Evolutionary conservation across 2,329 filamentous ascomycete species (phyloP).

Genomic region (Graphium sp.): DNA sequence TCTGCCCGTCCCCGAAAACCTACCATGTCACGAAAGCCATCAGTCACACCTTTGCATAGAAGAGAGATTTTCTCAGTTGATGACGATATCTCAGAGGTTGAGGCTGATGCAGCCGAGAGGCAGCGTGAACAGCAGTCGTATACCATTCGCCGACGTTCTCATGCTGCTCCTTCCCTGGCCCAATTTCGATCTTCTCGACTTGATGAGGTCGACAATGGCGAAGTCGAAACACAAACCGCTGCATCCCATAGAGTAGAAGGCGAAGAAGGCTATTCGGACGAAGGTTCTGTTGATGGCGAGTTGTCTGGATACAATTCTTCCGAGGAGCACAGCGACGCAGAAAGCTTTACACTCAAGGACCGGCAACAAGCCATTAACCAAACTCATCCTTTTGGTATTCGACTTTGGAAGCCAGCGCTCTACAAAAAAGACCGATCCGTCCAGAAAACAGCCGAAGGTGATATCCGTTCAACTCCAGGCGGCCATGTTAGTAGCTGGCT

Average conservation of each 20-base stretch:
- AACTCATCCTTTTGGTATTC: constrained; percentile 95
- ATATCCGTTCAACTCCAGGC: constrained; percentile 90
- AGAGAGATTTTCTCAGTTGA: constrained; percentile 84
- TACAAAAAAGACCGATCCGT: constrained; percentile 98
- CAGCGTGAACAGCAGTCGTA: constrained; percentile 18
- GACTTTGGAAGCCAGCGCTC: constrained; percentile 94
- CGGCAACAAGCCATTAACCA: constrained; percentile 96
- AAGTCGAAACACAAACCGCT: constrained; percentile 9
- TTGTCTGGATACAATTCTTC: no score
- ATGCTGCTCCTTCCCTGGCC: constrained; percentile 16
- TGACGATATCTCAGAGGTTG: constrained; percentile 69
- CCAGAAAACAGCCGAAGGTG: constrained; percentile 86
- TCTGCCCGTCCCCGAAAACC: constrained; percentile 50
- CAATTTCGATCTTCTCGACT: constrained; percentile 21
- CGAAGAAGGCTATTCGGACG: constrained; percentile 11
- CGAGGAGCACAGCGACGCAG: constrained; percentile 68
- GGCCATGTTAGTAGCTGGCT: constrained; percentile 73
- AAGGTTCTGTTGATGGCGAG: constrained; percentile 35
- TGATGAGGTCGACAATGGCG: constrained; percentile 5
- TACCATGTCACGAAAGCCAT: constrained; percentile 52
- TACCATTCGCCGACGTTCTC: constrained; percentile 16
- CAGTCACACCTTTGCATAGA: constrained; percentile 54
- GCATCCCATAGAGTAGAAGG: constrained; percentile 13
- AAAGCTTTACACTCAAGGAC: constrained; percentile 96
- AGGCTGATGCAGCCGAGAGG: constrained; percentile 42